Conservation (phyloP, 148 eudicot species). For the Diospyros lotus region DNA sequence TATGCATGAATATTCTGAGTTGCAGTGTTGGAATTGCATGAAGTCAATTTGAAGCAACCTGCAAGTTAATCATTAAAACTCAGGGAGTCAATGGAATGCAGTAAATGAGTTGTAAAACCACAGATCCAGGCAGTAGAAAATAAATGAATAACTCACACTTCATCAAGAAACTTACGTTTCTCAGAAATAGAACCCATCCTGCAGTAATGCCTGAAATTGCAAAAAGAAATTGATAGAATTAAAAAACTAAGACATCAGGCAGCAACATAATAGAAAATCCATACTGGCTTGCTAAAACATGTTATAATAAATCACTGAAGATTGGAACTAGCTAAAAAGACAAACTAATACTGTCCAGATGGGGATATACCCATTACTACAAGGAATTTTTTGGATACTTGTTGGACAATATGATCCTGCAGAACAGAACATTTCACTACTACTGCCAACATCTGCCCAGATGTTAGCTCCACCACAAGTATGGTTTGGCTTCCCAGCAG, state of each 20-base stretch:
- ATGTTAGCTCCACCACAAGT: conserved; percentile 94
- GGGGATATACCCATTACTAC: conserved; percentile 62
- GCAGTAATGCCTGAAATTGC: conserved; percentile 74
- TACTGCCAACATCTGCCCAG: conserved; percentile 66
- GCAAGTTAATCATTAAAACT: conserved; percentile 17
- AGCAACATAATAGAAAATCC: neutral
- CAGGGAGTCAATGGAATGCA: neutral
- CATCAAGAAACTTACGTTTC: conserved; percentile 47
- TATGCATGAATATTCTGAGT: conserved; percentile 78
- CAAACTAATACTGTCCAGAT: neutral
- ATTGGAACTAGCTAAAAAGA: neutral
- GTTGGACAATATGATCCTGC: conserved; percentile 88
- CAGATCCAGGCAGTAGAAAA: neutral
- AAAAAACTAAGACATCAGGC: neutral
- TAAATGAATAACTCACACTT: neutral
- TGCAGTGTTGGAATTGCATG: conserved; percentile 50
- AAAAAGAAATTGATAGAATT: conserved; percentile 1
- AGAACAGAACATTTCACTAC: conserved; percentile 66
- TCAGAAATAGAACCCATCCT: conserved; percentile 66
- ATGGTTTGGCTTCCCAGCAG: conserved; percentile 54
- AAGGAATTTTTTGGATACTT: conserved; percentile 38
- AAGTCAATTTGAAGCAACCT: conserved; percentile 83
- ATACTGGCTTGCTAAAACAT: neutral
- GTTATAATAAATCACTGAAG: neutral
- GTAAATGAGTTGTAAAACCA: neutral